Percentiles rank a stretch among this genome's conserved stretches.
These are phyloP conservation scores for Rhynchospora tenuis DNA, from an alignment of 176 grass and related monocot species.

Conservation along the genomic window DNA sequence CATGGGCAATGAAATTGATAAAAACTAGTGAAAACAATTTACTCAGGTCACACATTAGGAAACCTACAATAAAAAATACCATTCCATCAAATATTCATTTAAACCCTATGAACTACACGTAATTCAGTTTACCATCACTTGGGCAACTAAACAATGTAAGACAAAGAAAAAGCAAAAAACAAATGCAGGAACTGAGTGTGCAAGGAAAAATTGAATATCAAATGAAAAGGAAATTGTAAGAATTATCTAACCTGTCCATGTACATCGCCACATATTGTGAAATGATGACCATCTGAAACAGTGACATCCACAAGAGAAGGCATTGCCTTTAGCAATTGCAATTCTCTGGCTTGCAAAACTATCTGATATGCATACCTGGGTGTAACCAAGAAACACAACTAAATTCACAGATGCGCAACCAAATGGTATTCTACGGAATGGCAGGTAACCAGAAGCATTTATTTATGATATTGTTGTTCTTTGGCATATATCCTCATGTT, in stretches of 20 bases:
- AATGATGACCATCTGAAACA: conserved; percentile 43
- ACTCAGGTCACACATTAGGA: background rate
- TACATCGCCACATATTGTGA: conserved; percentile 91
- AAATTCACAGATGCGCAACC: conserved; percentile 1
- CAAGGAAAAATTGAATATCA: background rate
- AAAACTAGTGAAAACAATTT: background rate
- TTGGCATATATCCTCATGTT: background rate
- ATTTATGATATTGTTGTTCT: background rate
- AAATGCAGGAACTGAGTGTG: background rate
- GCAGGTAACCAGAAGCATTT: background rate
- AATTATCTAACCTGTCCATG: conserved; percentile 72
- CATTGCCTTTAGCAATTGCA: conserved; percentile 48
- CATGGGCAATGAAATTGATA: background rate
- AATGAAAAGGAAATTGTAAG: background rate
- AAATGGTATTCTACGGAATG: background rate
- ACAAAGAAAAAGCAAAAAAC: background rate
- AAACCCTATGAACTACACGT: background rate
- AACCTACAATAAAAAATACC: background rate
- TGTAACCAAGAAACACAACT: background rate
- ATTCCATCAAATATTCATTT: background rate
- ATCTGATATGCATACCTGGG: conserved; percentile 72
- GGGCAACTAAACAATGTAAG: background rate
- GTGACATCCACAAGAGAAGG: conserved; percentile 82
- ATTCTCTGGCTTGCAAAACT: conserved; percentile 49
- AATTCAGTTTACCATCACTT: background rate